These are phyloP conservation scores for Wickerhamomyces kurtzmanii DNA, from an alignment of 805 yeast species.

Conservation along the genomic window DNA sequence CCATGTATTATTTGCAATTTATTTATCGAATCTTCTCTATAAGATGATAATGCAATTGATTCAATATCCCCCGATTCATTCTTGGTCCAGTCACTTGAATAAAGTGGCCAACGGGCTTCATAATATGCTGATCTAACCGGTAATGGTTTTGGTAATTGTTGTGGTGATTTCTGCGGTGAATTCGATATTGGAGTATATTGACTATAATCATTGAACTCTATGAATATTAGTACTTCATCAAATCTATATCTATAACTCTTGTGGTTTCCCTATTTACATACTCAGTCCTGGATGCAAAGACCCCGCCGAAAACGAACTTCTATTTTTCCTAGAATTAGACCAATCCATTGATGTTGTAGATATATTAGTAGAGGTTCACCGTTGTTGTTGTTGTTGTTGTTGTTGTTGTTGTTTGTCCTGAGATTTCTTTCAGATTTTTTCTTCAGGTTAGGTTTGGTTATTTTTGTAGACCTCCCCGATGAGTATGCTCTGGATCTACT, in stretches of 20 bases:
- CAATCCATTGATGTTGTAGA: conserved; percentile 12
- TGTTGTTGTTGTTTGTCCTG: conserved; percentile 7
- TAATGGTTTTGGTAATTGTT: conserved; percentile 8
- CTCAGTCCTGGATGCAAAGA: conserved; percentile 10
- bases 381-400: conserved; percentile 1
- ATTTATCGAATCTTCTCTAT: conserved; percentile 69
- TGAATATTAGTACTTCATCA: no score
- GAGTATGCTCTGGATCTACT: no score
- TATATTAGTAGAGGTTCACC: conserved; percentile 2
- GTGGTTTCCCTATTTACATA: not conserved
- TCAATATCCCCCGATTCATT: conserved; percentile 27
- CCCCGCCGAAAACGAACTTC: conserved; percentile 18
- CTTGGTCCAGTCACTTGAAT: conserved; percentile 41
- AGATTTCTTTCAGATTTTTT: no score
- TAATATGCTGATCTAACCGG: conserved; percentile 30
- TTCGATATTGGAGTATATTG: not conserved
- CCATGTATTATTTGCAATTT: conserved; percentile 45
- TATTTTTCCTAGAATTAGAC: conserved; percentile 13
- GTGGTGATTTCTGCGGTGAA: conserved; percentile 1
- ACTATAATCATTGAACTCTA: conserved; percentile 1
- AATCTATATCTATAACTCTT: not conserved
- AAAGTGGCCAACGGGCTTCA: conserved; percentile 40
- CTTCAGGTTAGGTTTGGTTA: no score
- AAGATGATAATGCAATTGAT: conserved; percentile 61
- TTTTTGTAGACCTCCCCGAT: no score